phyloP scores from a whole-genome alignment of 306 rosid genomes.

The Cajanus cajan region DNA sequence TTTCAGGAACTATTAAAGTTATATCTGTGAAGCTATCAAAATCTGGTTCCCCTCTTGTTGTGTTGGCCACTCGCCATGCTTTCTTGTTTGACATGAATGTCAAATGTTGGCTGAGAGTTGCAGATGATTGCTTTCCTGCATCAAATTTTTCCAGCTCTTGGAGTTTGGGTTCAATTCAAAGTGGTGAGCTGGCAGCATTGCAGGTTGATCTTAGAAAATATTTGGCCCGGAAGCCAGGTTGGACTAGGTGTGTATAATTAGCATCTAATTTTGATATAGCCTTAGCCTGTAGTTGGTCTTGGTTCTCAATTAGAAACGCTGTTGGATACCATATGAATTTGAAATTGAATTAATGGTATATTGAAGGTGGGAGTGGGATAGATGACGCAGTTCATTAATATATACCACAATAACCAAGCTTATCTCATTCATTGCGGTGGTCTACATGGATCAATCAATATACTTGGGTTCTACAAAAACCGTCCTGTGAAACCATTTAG shows the following conservation, averaged over 20 bases:
- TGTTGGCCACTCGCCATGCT: constrained; percentile 90
- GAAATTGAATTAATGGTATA: constrained; percentile 20
- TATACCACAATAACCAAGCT: background rate
- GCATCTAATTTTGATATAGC: background rate
- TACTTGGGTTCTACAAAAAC: background rate
- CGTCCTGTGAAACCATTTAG: background rate
- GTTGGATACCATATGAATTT: background rate
- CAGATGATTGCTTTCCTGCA: constrained; percentile 97
- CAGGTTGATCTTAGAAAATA: constrained; percentile 97
- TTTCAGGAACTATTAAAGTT: constrained; percentile 69
- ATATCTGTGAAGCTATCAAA: constrained; percentile 79
- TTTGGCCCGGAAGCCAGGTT: constrained; percentile 96
- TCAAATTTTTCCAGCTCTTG: constrained; percentile 96
- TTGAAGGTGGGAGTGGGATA: background rate
- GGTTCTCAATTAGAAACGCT: constrained; percentile 15
- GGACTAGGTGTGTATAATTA: constrained; percentile 80
- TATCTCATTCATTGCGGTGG: background rate
- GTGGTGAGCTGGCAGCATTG: constrained; percentile 91
- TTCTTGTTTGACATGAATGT: constrained; percentile 85
- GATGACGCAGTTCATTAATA: background rate
- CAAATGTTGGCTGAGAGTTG: constrained; percentile 97
- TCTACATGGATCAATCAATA: background rate
- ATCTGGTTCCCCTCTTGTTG: constrained; percentile 78
- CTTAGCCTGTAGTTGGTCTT: background rate
- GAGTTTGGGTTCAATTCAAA: constrained; percentile 87